Evolutionary conservation across 352 stramenopile species (phyloP), one percentile per base, ranked within the genome.

Genomic region (Phytophthora syringae): DNA sequence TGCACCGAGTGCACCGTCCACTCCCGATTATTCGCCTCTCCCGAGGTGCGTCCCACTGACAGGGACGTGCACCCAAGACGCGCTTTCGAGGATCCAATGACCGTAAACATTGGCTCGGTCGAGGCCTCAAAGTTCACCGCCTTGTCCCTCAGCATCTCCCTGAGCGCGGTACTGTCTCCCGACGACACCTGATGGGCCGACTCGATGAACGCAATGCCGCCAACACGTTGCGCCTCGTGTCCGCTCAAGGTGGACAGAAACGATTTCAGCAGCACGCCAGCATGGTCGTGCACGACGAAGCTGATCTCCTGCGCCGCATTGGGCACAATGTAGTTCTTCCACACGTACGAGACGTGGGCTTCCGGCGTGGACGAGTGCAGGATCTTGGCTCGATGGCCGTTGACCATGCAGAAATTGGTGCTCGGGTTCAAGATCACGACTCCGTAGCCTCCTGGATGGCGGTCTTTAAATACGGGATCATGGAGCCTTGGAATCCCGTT

Each of bases 401-500:
- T 93, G 22, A 95, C 87, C 36, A 83, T 74, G 43, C 80, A 82
- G 47, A 73, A 84, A 60, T 96, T 96, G 32, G 86, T 92, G 64
- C 86, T 94, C 3, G 88, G 88, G 45, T 96, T 96, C 50, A 94
- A 50, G 20, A 96, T 72, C 32, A 95, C 79, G 7, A 96, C 86
- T 13, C 82, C 83, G 51, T 94, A 94, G 52, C 87, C 87, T 36
- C 86, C 56, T 96, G 85, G 45, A 93, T 89, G 20, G 88, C 88
- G 0, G 87, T 93, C 66, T 94, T 93, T 24, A 94, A 67, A 60
- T 96, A 95, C 52, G 88, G 88, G 52, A 96, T 89, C 85, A 96
- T 94, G 27, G 86, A 94, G 47, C 86, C 86, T 48, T 94, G 82
- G 55, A 94, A 93, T 7, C 84, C 83, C n/a, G 80, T 89, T 61